Conservation (phyloP, 192 early-diverging fungal species). For the Globomyces pollinis-pini region DNA sequence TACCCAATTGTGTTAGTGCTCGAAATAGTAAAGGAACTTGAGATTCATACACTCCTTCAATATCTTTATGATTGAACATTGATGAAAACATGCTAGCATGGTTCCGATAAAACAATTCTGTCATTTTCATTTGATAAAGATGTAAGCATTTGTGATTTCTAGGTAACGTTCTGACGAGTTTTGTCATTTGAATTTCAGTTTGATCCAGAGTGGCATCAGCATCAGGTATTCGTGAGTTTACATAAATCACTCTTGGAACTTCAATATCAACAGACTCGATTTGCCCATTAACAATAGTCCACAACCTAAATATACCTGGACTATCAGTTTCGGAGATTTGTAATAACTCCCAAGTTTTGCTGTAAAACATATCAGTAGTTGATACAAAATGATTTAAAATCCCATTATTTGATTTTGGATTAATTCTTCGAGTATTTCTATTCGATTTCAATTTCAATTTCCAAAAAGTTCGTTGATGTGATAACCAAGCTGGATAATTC, state of each 20-base stretch:
- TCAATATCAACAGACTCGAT: slow-evolving; percentile 65
- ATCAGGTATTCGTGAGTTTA: slow-evolving; percentile 63
- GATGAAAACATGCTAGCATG: slow-evolving; percentile 65
- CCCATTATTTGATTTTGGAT: slow-evolving; percentile 12
- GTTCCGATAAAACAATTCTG: slow-evolving; percentile 66
- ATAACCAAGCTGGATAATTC: slow-evolving; percentile 70
- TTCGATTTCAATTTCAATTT: slow-evolving; percentile 19
- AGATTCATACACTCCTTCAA: slow-evolving; percentile 93
- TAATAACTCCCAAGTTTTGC: slow-evolving; percentile 72
- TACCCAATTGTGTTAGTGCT: slow-evolving; percentile 73
- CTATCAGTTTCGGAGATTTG: slow-evolving; percentile 76
- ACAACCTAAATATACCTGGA: slow-evolving; percentile 82
- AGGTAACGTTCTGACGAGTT: slow-evolving; percentile 59
- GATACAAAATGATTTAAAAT: slow-evolving; percentile 59
- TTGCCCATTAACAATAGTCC: slow-evolving; percentile 64
- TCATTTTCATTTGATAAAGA: slow-evolving; percentile 76
- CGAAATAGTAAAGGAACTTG: slow-evolving; percentile 73
- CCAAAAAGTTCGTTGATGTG: slow-evolving; percentile 49
- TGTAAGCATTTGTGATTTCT: slow-evolving; percentile 60
- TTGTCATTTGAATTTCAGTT: slow-evolving; percentile 18
- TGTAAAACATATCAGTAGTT: slow-evolving; percentile 58
- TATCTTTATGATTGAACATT: slow-evolving; percentile 77
- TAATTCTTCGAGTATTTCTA: slow-evolving; percentile 8
- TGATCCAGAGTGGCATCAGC: slow-evolving; percentile 28
- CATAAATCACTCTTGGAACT: slow-evolving; percentile 77